phyloP scores from a whole-genome alignment of 2,329 filamentous ascomycete species.

The Aspergillus felis region DNA sequence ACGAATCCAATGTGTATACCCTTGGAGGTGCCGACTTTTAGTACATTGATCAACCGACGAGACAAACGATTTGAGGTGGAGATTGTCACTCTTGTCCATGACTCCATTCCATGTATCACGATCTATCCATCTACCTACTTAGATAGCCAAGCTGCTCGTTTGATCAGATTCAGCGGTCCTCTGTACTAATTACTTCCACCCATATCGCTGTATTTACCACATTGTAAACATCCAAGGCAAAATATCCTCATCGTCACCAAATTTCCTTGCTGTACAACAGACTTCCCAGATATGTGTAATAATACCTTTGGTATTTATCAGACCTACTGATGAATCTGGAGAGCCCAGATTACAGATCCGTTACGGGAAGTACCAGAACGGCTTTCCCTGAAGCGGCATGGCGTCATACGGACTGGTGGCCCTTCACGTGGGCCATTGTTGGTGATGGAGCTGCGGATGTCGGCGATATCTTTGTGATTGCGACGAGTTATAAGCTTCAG shows the following conservation, averaged over 20 bases:
- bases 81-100: too few species aligned
- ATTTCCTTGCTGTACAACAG: background rate
- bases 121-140: too few species aligned
- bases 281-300: background rate
- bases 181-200: background rate
- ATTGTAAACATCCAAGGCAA: background rate
- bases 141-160: background rate
- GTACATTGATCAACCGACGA: background rate
- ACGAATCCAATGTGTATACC: background rate
- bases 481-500: background rate
- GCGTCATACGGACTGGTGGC: slow-evolving; percentile 2
- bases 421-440: slow-evolving; percentile 17
- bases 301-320: background rate
- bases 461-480: background rate
- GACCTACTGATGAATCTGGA: background rate
- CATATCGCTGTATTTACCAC: background rate
- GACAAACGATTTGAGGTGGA: background rate
- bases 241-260: background rate
- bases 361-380: background rate
- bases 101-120: too few species aligned
- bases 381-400: slow-evolving; percentile 15
- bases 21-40: background rate
- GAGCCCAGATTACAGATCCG: slow-evolving; percentile 2
- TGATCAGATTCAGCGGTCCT: background rate
- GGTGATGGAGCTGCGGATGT: slow-evolving; percentile 12